Conservation (phyloP, 306 rosid genomes). For the Fragaria nilgerrensis region DNA sequence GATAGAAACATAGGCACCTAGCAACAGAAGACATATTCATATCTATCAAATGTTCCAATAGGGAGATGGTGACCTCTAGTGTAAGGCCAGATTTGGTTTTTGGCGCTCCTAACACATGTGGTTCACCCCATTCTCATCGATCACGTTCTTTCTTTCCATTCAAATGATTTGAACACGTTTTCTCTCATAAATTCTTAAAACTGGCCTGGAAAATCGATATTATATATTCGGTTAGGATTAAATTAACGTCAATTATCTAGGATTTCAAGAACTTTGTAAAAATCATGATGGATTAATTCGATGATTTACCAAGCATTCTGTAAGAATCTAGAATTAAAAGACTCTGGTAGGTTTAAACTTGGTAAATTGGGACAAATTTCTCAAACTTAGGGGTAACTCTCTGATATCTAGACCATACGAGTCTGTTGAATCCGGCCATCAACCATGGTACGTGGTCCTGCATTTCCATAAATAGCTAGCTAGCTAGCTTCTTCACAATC, state of each 20-base stretch:
- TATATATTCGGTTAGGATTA: no score
- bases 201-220: not conserved
- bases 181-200: no score
- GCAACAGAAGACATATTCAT: not conserved
- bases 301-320: not conserved
- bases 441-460: no score
- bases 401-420: no score
- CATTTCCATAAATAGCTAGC: no score
- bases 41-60: not conserved
- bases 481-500: no score
- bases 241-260: not conserved
- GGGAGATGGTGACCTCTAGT: not conserved
- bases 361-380: no score
- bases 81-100: not conserved
- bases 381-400: no score
- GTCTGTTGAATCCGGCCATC: no score
- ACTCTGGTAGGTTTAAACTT: no score
- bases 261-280: not conserved
- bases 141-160: no score
- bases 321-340: not conserved
- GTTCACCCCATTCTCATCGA: not conserved
- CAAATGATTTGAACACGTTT: not conserved
- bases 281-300: not conserved
- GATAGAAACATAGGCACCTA: not conserved
- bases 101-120: not conserved